Evolutionary conservation across 2,329 filamentous ascomycete species (phyloP), one percentile per base, ranked within the genome.

Genomic region (Rhynchosporium agropyri): DNA sequence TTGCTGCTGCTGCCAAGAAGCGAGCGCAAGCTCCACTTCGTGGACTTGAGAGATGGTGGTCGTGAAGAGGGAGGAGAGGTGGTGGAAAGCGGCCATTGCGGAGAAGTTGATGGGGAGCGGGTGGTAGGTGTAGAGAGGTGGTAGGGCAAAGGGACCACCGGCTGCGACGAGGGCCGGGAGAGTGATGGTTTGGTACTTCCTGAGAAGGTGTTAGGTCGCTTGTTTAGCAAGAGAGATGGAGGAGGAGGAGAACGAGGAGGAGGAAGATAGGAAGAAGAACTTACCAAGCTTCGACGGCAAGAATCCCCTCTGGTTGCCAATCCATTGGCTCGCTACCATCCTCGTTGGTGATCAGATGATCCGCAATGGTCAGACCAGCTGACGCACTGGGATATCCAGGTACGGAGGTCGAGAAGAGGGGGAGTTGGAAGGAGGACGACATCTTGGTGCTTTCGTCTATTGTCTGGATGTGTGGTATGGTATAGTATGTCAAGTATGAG

Each of bases 401-500:
- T 33, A 54, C 51, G 9, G 36, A 40, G 12, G 36, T 54, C 13
- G 33, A 9, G 38, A 40, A 57, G 31, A 28, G 54, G 31, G 40
- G 54, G 26, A 15, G 42, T 31, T 40, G 7, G 40, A 12, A 1
- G 28, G 10, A 56, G 28, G n/a, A 36, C 15, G 38, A 46, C 40
- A 45, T 57, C 26, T 13, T 36, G n/a, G 7, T 20, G 7, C n/a
- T 54, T 6, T 36, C 20, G 36, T 20, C 28, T 10, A 9, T 28
- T 29, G 1, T 28, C 15, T 8, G 20, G 20, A 42, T 40, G 20
- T 12, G 40, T 26, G 15, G n/a, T 20, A 10, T 26, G 20, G 45
- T 28, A 20, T 48, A 8, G 20, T 49, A 53, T 53, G n/a, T 38
- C 50, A 40, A 15, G 50, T 15, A 53, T n/a, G 50, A 53, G 50